phyloP scores from a whole-genome alignment of 805 yeast genomes.

The Candida adriatica region DNA sequence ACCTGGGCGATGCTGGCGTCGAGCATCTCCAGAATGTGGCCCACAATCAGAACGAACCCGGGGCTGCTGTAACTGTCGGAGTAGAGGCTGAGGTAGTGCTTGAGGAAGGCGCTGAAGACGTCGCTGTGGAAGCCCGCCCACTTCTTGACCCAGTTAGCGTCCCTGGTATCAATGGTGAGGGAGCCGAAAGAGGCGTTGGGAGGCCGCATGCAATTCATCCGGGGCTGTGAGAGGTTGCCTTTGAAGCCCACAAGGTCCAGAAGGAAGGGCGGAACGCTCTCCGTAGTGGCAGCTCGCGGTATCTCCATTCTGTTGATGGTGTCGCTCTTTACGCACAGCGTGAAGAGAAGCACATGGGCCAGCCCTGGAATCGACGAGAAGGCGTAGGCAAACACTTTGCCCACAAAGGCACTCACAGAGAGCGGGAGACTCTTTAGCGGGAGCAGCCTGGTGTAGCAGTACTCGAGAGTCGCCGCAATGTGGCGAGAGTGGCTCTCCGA shows the following conservation, averaged over 20 bases:
- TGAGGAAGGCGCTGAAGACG: constrained; percentile 52
- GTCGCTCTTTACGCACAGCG: constrained; percentile 47
- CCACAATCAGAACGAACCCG: constrained; percentile 19
- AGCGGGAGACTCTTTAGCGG: constrained; percentile 14
- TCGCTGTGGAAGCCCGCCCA: constrained; percentile 55
- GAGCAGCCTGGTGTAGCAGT: constrained; percentile 12
- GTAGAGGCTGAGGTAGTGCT: constrained; percentile 39
- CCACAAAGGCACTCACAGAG: constrained; percentile 38
- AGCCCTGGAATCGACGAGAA: constrained; percentile 44
- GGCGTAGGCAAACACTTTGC: constrained; percentile 53
- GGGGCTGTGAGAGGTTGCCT: too few species aligned
- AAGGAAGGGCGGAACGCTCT: constrained; percentile 22
- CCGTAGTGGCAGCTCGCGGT: constrained; percentile 6
- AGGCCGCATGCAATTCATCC: constrained; percentile 32
- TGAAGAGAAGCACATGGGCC: constrained; percentile 45
- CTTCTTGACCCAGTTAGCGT: constrained; percentile 49
- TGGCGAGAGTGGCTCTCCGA: constrained; percentile 1
- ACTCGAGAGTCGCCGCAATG: constrained; percentile 8
- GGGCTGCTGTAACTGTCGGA: constrained; percentile 9
- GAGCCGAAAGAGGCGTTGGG: constrained; percentile 31
- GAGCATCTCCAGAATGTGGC: constrained; percentile 18
- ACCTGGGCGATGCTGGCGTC: constrained; percentile 16
- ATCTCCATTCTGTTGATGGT: constrained; percentile 25
- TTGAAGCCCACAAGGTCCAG: too few species aligned
- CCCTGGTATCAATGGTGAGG: constrained; percentile 40